A percentile compares a stretch with the other conserved stretches of the same genome.
phyloP scores from a whole-genome alignment of 345 rosid species.

The Eucalyptus curtisii region DNA sequence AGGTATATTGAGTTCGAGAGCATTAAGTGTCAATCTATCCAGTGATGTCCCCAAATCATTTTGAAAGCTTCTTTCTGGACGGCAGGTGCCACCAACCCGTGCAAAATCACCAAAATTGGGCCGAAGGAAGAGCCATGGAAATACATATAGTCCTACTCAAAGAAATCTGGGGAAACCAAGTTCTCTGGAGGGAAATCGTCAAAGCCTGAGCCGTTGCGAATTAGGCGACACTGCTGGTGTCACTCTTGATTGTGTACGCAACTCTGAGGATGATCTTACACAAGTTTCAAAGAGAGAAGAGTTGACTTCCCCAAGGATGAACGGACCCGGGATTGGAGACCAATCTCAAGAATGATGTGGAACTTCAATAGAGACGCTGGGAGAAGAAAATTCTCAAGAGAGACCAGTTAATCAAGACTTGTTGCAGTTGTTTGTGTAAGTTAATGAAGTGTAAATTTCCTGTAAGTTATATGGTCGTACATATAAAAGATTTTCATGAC shows the following conservation, averaged over 20 bases:
- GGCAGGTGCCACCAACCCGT: constrained; percentile 1
- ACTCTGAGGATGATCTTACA: not conserved
- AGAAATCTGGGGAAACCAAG: not conserved
- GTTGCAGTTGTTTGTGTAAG: not conserved
- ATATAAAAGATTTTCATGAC: not conserved
- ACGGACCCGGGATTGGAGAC: not conserved
- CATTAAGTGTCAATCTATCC: not conserved
- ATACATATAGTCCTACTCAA: not conserved
- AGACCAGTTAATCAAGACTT: not conserved
- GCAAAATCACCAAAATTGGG: constrained; percentile 2
- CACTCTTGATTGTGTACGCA: not conserved
- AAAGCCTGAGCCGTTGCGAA: not conserved
- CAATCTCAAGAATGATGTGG: not conserved
- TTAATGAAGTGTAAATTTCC: not conserved
- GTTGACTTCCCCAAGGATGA: not conserved
- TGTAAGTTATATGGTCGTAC: not conserved
- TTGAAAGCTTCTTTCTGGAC: not conserved
- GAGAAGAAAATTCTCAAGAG: not conserved
- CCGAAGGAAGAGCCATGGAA: not conserved
- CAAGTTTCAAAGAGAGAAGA: not conserved
- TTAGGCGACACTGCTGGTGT: not conserved
- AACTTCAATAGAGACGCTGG: not conserved
- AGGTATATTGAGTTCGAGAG: constrained; percentile 31
- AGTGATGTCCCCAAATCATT: not conserved
- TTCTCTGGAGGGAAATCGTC: not conserved